A percentile compares a stretch with the other conserved stretches of the same genome.
Evolutionary conservation across 495 filamentous ascomycete genomes (phyloP).

Genomic region (Penicillium paxilli): DNA sequence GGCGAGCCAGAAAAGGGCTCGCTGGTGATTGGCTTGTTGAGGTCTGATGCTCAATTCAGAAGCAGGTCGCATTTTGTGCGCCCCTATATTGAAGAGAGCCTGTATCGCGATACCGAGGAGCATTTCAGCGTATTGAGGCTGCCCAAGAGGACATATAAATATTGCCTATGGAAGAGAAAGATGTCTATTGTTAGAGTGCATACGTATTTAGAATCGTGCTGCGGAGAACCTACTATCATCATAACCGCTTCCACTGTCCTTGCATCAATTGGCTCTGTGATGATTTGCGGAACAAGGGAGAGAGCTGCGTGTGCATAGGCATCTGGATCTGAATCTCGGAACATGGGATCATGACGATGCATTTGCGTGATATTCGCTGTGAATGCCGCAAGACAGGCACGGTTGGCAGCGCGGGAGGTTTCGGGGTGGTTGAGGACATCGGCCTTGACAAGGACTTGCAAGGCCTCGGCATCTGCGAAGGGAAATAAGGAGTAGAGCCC

Average conservation of each 20-base stretch:
- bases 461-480: conserved; percentile 16
- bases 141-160: conserved; percentile 23
- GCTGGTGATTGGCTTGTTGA: conserved; percentile 22
- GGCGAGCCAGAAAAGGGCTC: conserved; percentile 37
- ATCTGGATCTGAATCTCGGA: conserved; percentile 20
- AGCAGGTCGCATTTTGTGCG: conserved; percentile 7
- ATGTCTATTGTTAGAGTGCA: no score
- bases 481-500: conserved; percentile 30
- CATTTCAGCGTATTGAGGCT: conserved; percentile 20
- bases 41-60: conserved; percentile 2
- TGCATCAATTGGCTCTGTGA: conserved; percentile 22
- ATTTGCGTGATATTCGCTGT: conserved; percentile 26
- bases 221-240: conserved; percentile 20
- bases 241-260: conserved; percentile 25
- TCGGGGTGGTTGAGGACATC: conserved; percentile 13
- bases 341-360: conserved; percentile 24
- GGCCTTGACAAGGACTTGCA: conserved; percentile 16
- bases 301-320: conserved; percentile 25
- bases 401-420: conserved; percentile 12
- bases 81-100: conserved; percentile 22
- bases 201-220: no score
- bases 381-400: conserved; percentile 26
- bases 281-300: conserved; percentile 15
- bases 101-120: conserved; percentile 23
- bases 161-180: conserved; percentile 16